Evolutionary conservation across 768 basidiomycete genomes (phyloP).

Genomic region (Macrolepiota dolichaula): DNA sequence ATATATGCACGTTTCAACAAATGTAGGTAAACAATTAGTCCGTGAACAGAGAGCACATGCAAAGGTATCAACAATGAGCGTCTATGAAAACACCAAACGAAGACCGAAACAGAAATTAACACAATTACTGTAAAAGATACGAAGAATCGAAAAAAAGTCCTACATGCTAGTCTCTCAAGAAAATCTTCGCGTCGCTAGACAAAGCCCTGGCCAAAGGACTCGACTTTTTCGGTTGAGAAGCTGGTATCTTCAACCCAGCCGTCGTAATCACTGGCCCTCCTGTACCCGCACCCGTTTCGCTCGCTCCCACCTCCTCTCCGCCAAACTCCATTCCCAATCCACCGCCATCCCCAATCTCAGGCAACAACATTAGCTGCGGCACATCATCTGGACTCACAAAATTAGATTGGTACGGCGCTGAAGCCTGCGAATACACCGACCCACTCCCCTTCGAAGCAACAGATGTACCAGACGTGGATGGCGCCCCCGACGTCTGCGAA

Average conservation of each 20-base stretch:
- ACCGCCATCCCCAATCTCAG: background rate
- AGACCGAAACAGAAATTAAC: too few species aligned
- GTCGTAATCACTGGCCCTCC: background rate
- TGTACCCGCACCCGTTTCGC: background rate
- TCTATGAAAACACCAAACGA: too few species aligned
- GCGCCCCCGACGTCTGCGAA: background rate
- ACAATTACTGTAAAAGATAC: too few species aligned
- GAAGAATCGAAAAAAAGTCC: too few species aligned
- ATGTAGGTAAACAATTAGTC: too few species aligned
- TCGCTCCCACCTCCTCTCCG: background rate
- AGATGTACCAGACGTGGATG: background rate
- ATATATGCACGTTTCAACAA: too few species aligned
- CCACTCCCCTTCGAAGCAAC: background rate
- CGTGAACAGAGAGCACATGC: too few species aligned
- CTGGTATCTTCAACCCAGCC: background rate
- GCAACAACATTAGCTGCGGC: background rate
- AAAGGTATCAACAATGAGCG: too few species aligned
- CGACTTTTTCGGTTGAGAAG: conserved; percentile 20
- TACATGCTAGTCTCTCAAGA: background rate
- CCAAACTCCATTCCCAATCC: background rate
- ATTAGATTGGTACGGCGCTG: background rate
- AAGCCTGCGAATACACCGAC: background rate
- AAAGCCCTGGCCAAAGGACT: conserved; percentile 20
- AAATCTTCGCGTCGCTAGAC: conserved; percentile 15
- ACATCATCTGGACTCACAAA: background rate